phyloP scores from a whole-genome alignment of 208 protist genomes.

The Borovskyia barvae region DNA sequence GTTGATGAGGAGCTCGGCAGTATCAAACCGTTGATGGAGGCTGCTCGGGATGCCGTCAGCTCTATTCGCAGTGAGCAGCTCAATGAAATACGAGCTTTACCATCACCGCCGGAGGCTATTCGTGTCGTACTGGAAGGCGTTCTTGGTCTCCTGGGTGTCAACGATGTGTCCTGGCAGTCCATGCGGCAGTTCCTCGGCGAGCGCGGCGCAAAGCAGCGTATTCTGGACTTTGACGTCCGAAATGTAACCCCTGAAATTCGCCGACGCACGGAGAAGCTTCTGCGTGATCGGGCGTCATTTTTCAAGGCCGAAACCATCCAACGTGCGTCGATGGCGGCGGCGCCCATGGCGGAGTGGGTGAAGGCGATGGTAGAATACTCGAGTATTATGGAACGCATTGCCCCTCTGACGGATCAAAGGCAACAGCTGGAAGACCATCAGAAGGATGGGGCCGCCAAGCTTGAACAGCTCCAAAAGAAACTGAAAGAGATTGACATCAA shows the following conservation, averaged over 20 bases:
- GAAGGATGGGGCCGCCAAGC: slow-evolving; percentile 71
- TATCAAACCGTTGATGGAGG: slow-evolving; percentile 95
- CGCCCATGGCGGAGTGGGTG: slow-evolving; percentile 97
- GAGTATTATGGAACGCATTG: slow-evolving; percentile 91
- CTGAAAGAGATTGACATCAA: slow-evolving; percentile 88
- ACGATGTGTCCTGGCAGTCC: slow-evolving; percentile 95
- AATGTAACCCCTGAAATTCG: slow-evolving; percentile 83
- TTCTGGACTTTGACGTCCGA: slow-evolving; percentile 96
- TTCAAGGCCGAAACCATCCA: slow-evolving; percentile 94
- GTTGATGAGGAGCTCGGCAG: slow-evolving; percentile 92
- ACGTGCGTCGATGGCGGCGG: slow-evolving; percentile 91
- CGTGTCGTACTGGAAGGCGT: slow-evolving; percentile 96
- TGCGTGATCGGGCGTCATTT: slow-evolving; percentile 81
- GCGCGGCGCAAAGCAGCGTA: slow-evolving; percentile 92
- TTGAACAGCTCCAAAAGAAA: slow-evolving; percentile 74
- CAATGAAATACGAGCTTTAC: slow-evolving; percentile 95
- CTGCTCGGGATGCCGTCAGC: slow-evolving; percentile 93
- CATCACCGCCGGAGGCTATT: slow-evolving; percentile 93
- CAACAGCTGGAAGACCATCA: slow-evolving; percentile 79
- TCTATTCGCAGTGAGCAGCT: slow-evolving; percentile 92
- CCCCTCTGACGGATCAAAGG: slow-evolving; percentile 85
- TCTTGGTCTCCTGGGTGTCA: slow-evolving; percentile 93
- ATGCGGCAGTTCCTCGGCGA: slow-evolving; percentile 96
- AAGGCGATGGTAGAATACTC: slow-evolving; percentile 96
- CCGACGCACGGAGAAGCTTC: slow-evolving; percentile 82